Percentiles rank a stretch among this genome's conserved stretches.
phyloP scores from a whole-genome alignment of 371 early-diverging fungal genomes.

The Rhizopus sp. region DNA sequence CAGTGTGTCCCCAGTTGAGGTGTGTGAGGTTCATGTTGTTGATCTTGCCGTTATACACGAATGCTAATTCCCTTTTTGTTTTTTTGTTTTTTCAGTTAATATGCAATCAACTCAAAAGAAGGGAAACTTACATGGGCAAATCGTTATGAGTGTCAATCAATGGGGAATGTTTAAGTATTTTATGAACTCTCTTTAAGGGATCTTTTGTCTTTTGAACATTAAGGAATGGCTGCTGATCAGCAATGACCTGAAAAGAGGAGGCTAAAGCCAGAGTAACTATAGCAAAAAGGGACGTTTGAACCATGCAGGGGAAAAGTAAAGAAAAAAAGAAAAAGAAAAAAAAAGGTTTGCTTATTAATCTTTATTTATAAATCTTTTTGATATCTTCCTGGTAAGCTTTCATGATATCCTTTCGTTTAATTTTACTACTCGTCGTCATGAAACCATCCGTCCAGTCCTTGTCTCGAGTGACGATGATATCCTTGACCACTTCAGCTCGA shows the following conservation, averaged over 20 bases:
- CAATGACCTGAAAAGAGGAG: conserved; percentile 8
- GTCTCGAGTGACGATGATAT: conserved; percentile 46
- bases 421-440: conserved; percentile 60
- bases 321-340: conserved; percentile 8
- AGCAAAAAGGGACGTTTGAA: conserved; percentile 16
- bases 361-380: conserved; percentile 44
- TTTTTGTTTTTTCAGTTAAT: neutral
- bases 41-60: conserved; percentile 37
- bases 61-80: conserved; percentile 21
- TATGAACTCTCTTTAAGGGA: conserved; percentile 29
- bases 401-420: conserved; percentile 57
- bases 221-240: conserved; percentile 4
- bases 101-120: neutral
- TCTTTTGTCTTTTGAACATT: conserved; percentile 5
- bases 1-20: conserved; percentile 46
- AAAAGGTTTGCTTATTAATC: neutral
- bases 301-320: conserved; percentile 12
- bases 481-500: conserved; percentile 50
- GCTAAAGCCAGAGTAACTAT: conserved; percentile 4
- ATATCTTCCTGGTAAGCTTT: conserved; percentile 54
- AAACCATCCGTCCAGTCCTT: conserved; percentile 55
- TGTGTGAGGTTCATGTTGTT: conserved; percentile 37
- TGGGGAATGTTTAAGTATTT: conserved; percentile 29
- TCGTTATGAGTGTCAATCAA: conserved; percentile 53
- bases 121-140: conserved; percentile 36